Evolutionary conservation across 768 basidiomycete species (phyloP).

Genomic region (Roridomyces roridus): DNA sequence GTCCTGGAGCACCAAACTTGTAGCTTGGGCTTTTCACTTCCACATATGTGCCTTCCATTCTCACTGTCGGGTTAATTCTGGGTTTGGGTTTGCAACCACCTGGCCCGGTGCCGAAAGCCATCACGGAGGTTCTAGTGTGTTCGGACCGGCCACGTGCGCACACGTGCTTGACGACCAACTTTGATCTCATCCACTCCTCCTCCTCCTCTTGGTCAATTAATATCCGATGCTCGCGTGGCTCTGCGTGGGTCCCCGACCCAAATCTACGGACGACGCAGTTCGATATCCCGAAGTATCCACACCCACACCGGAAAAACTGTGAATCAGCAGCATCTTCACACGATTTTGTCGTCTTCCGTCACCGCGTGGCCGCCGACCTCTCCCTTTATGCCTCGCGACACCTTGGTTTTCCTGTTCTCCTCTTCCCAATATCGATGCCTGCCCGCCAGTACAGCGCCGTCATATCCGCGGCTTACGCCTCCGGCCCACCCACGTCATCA

Average conservation of each 20-base stretch:
- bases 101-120: slow-evolving; percentile 1
- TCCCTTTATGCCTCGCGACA: neutral
- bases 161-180: slow-evolving; percentile 14
- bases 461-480: neutral
- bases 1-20: too few relatives aligned
- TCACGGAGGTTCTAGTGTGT: slow-evolving; percentile 3
- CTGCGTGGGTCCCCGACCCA: neutral
- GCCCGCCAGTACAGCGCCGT: slow-evolving; percentile 2
- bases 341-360: neutral
- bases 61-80: too few relatives aligned
- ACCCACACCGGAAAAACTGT: neutral
- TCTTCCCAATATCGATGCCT: slow-evolving; percentile 2
- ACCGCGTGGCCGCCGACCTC: slow-evolving; percentile 11
- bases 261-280: too few relatives aligned
- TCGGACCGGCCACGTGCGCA: slow-evolving; percentile 10
- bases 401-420: neutral
- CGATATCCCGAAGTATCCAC: too few relatives aligned
- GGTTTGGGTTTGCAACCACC: neutral
- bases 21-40: too few relatives aligned
- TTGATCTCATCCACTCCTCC: too few relatives aligned
- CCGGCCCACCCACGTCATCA: neutral
- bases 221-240: slow-evolving; percentile 1
- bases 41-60: too few relatives aligned
- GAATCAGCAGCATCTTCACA: too few relatives aligned
- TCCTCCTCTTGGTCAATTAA: neutral